Percentiles rank a stretch among this genome's conserved stretches.
phyloP scores from a whole-genome alignment of 2,329 filamentous ascomycete species.

The Diaporthe citri region DNA sequence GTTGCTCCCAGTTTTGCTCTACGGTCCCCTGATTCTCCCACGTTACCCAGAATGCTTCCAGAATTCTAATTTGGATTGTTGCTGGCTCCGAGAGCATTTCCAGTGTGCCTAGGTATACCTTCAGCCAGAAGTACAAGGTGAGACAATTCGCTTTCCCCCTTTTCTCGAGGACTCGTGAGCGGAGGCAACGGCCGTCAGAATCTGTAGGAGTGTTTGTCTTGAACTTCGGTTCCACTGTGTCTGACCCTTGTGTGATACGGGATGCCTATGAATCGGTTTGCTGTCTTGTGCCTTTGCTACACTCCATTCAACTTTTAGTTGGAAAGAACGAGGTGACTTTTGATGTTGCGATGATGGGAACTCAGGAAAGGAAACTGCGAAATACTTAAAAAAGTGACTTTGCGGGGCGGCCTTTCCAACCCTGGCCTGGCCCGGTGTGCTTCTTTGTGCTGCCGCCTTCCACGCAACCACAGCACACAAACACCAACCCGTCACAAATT shows the following conservation, averaged over 20 bases:
- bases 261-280: neutral
- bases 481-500: neutral
- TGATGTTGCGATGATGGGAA: neutral
- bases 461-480: neutral
- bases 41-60: neutral
- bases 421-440: neutral
- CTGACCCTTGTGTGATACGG: slow-evolving; percentile 26
- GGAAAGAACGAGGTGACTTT: neutral
- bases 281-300: neutral
- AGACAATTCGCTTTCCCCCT: neutral
- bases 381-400: neutral
- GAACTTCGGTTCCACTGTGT: slow-evolving; percentile 33
- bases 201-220: slow-evolving; percentile 26
- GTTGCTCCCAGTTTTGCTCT: neutral
- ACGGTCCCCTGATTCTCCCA: neutral
- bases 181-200: slow-evolving; percentile 6
- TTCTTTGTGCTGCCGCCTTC: neutral
- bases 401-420: neutral
- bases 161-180: neutral
- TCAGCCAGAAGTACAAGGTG: neutral
- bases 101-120: too few species aligned
- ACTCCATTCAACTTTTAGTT: neutral
- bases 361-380: too few species aligned
- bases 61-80: neutral
- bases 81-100: neutral